Conservation (phyloP, 768 basidiomycete species). For the Lactarius vividus region DNA sequence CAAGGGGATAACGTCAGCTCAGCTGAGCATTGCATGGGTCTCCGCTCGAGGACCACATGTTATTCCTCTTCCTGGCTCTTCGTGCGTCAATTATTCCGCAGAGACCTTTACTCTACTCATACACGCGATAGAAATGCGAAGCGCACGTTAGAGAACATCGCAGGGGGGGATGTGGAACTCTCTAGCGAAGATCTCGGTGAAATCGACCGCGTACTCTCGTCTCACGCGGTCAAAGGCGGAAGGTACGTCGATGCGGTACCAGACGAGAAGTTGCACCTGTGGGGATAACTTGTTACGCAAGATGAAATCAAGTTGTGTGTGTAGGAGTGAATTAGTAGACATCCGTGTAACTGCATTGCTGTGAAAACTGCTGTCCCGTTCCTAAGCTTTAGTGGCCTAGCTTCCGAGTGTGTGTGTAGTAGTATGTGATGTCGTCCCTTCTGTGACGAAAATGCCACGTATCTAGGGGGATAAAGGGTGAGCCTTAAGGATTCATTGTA, state of each 20-base stretch:
- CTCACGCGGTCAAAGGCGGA: slow-evolving; percentile 39
- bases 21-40: slow-evolving; percentile 43
- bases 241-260: slow-evolving; percentile 36
- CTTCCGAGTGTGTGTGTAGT: background rate
- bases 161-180: slow-evolving; percentile 39
- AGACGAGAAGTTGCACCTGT: slow-evolving; percentile 32
- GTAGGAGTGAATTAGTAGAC: background rate
- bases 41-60: slow-evolving; percentile 37
- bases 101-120: background rate
- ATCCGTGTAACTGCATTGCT: background rate
- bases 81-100: slow-evolving; percentile 30
- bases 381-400: background rate
- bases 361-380: background rate
- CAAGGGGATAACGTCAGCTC: slow-evolving; percentile 42
- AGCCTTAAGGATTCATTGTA: too few relatives aligned
- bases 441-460: too few relatives aligned
- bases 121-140: slow-evolving; percentile 35
- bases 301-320: background rate
- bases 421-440: too few relatives aligned
- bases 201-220: slow-evolving; percentile 40
- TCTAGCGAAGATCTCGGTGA: slow-evolving; percentile 37
- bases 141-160: slow-evolving; percentile 44
- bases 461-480: too few relatives aligned
- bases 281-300: slow-evolving; percentile 31
- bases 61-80: slow-evolving; percentile 49